Base-by-base conservation (phyloP, 805 yeast species). In the Vanderwaltozyma yarrowii region DNA sequence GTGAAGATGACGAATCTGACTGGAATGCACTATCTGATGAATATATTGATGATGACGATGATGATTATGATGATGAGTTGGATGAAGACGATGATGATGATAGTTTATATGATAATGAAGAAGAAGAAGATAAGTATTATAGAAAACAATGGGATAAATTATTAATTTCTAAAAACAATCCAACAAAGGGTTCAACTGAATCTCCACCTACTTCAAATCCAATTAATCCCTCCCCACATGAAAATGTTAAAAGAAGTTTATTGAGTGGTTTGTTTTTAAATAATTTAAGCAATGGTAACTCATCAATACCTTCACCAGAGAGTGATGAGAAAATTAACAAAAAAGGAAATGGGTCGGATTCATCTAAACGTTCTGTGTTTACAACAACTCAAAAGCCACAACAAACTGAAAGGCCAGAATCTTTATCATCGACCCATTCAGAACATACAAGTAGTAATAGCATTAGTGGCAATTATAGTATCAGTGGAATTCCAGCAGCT, bases 1-100 rank as follows among this genome's bases (percentile, higher is more conserved):
- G 61, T 32, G 65, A 58, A 18, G 64, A 57, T 24, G 60, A 56
- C 13, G 59, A 53, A 26, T 56, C 62, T 5, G 61, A 53, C 36
- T 56, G 60, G 60, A 52, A 56, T 35, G 46, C 54, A n/a, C 33
- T 50, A 3, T 46, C 54, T 3, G 54, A 50, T 30, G 60, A 55
- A 24, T n/a, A n/a, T n/a, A n/a, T n/a, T n/a, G 47, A 45, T n/a
- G 47, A 39, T 8, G 46, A 45, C 13, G 30, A 27, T 28, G 32
- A 28, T 10, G 37, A 34, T 15, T 30, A 49, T 30, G 60, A 56
- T 24, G 47, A 45, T 14, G 49, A 41, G 10, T 46, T 45, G 11
- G 43, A 45, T 33, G 49, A 46, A 13, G 49, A 49, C 17, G 51
- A 45, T 7, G 51, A 53, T 15, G 49, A 47, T 26, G 46, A 41